phyloP scores from a whole-genome alignment of 2,329 filamentous ascomycete species.

The Dactylellina sp. region DNA sequence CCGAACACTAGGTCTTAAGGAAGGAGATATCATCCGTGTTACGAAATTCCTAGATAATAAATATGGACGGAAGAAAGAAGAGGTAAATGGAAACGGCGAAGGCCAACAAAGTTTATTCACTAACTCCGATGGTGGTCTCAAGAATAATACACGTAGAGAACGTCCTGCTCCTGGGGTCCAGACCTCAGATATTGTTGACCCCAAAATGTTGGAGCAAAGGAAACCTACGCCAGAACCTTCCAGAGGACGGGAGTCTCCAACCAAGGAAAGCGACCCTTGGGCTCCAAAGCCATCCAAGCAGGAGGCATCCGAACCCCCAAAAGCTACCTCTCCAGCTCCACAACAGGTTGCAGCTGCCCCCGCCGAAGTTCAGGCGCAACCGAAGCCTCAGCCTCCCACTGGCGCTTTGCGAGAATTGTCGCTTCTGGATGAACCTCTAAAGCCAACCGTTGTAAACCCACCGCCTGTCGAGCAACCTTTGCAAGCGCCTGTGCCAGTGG shows the following conservation, averaged over 20 bases:
- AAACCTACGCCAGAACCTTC: constrained; percentile 66
- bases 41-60: constrained; percentile 89
- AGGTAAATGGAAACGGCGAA: constrained; percentile 72
- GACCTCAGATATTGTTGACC: constrained; percentile 85
- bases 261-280: constrained; percentile 89
- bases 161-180: constrained; percentile 87
- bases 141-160: constrained; percentile 94
- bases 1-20: constrained; percentile 89
- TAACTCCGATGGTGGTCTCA: constrained; percentile 86
- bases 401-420: constrained; percentile 78
- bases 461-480: constrained; percentile 60
- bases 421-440: constrained; percentile 71
- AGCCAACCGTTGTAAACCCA: constrained; percentile 67
- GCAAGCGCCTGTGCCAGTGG: constrained; percentile 69
- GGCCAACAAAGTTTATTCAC: constrained; percentile 77
- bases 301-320: constrained; percentile 64
- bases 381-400: constrained; percentile 70
- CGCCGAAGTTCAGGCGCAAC: constrained; percentile 63
- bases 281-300: constrained; percentile 86
- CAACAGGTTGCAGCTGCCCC: constrained; percentile 60
- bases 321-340: constrained; percentile 62
- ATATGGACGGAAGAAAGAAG: constrained; percentile 75
- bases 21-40: constrained; percentile 95
- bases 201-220: constrained; percentile 82
- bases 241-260: constrained; percentile 74